Evolutionary conservation across 139 green algal species (phyloP), one percentile per base, ranked within the genome.

Genomic region (Chlorella sp.): DNA sequence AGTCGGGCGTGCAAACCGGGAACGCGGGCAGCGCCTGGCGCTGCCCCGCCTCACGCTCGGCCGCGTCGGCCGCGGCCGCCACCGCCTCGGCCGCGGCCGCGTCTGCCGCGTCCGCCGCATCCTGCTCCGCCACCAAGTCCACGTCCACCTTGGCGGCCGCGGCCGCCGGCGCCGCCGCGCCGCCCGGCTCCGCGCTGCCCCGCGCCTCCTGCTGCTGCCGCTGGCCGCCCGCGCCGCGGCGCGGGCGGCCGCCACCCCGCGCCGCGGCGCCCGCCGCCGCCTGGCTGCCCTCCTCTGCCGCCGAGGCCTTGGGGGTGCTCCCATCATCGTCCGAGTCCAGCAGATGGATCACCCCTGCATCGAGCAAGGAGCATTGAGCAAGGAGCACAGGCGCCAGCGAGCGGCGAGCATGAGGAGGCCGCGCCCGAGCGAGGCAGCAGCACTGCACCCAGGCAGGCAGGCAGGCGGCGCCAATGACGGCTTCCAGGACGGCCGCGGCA

Each of bases 1-100:
- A 88, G 56, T 82, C 79, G 6, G 71, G 23, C 7, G 58, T 62
- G 38, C 71, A 64, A 19, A 60, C 50, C 0, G 68, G 38, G n/a
- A 86, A 86, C 43, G 72, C 69, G 2, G n/a, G 45, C 25, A 83
- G 51, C 4, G 45, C 35, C 1, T 36, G 53, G n/a, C 25, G 29
- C 11, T n/a, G 6, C 29, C 8, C 58, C 12, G 15, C 53, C 29
- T 19, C 8, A 11, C 8, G 23, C 14, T 21, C 53, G 21, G 67
- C 48, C 7, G 67, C 48, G 0, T 35, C 35, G 8, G 25, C 19
- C 4, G 45, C 68, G 23, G 35, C 50, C 4, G 33, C 67, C 14
- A 50, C 48, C 27, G 14, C 25, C 0, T 9, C n/a, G 31, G 51
- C 33, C 15, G 38, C 69, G 29, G 19, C 8, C 19, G 8, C 29